phyloP scores from a whole-genome alignment of 345 rosid species.

The Moricandia arvensis region DNA sequence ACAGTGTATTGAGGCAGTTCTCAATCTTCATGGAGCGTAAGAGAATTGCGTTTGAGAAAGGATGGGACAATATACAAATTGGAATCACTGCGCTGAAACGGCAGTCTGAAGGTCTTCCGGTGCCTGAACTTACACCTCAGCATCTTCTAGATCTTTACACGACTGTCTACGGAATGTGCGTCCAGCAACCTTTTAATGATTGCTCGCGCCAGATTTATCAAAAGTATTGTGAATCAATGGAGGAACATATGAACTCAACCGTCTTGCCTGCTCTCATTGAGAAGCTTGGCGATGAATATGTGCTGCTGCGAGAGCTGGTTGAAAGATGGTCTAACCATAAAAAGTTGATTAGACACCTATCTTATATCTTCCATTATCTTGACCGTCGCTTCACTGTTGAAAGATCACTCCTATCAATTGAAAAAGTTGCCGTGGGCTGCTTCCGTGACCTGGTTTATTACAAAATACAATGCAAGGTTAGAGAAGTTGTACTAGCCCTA shows the following conservation, averaged over 20 bases:
- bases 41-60: too few relatives aligned
- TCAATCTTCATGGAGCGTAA: too few relatives aligned
- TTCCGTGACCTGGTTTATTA: slow-evolving; percentile 71
- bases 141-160: slow-evolving; percentile 69
- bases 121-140: slow-evolving; percentile 20
- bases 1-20: too few relatives aligned
- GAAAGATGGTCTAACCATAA: slow-evolving; percentile 82
- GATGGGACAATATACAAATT: too few relatives aligned
- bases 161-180: slow-evolving; percentile 78
- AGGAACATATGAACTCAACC: slow-evolving; percentile 55
- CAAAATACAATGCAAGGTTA: slow-evolving; percentile 50
- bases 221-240: slow-evolving; percentile 61
- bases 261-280: slow-evolving; percentile 62
- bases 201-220: slow-evolving; percentile 78
- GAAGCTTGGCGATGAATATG: slow-evolving; percentile 73
- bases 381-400: slow-evolving; percentile 62
- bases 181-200: slow-evolving; percentile 63
- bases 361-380: slow-evolving; percentile 48
- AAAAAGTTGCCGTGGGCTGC: slow-evolving; percentile 72
- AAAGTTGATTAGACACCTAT: not conserved
- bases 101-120: too few relatives aligned
- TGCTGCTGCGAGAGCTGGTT: slow-evolving; percentile 68
- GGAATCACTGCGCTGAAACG: too few relatives aligned
- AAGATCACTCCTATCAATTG: slow-evolving; percentile 61
- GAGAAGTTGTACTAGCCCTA: slow-evolving; percentile 39